Conservation (phyloP, 2,329 filamentous ascomycete genomes). For the Podosphaera leucotricha region DNA sequence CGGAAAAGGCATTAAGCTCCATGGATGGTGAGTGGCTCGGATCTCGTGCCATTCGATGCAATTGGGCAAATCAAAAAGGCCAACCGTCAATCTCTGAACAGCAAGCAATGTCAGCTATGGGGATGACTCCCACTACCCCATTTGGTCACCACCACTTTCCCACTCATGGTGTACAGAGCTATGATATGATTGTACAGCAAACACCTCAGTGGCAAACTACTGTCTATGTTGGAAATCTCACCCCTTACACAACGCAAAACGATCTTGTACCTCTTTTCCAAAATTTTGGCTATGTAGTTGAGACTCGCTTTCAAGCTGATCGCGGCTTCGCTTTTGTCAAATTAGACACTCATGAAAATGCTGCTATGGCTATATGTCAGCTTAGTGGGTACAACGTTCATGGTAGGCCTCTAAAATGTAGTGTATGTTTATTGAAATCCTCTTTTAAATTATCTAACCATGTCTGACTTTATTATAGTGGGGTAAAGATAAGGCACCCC, state of each 20-base stretch:
- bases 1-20: constrained; percentile 83
- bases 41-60: constrained; percentile 92
- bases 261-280: constrained; percentile 96
- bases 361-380: constrained; percentile 94
- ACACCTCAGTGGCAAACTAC: constrained; percentile 97
- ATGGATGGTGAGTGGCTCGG: constrained; percentile 99
- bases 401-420: constrained; percentile 90
- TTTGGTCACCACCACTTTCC: constrained; percentile 97
- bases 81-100: constrained; percentile 96
- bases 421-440: constrained; percentile 38
- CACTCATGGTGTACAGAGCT: constrained; percentile 87
- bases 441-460: constrained; percentile 2
- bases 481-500: constrained; percentile 96
- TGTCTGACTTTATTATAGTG: constrained; percentile 36
- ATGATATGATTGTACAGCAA: constrained; percentile 88
- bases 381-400: constrained; percentile 97
- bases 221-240: constrained; percentile 92
- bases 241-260: constrained; percentile 89
- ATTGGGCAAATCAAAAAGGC: constrained; percentile 99
- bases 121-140: constrained; percentile 89
- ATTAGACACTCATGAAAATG: constrained; percentile 97
- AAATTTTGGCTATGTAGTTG: constrained; percentile 93
- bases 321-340: constrained; percentile 97
- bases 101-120: constrained; percentile 90
- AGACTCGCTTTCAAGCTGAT: constrained; percentile 94